Base-by-base conservation (phyloP, 805 yeast species). In the Metschnikowia kunwiensis region DNA sequence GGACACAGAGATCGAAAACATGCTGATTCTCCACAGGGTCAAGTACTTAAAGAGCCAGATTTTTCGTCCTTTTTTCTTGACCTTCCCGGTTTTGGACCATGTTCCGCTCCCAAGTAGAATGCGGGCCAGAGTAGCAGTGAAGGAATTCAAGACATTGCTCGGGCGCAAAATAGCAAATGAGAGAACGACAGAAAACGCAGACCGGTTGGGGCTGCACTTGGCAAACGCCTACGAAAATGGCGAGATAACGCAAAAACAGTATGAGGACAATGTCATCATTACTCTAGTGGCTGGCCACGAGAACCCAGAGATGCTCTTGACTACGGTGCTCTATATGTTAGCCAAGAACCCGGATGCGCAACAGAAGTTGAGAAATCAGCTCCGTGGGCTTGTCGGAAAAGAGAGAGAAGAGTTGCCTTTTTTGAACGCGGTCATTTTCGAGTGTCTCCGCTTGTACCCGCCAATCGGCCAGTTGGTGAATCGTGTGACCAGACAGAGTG, bases 281-380 rank as follows among this genome's bases (percentile, higher is more conserved):
- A 59, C 75, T 3, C 53, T 77, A 48, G 73, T 78, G 29, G 83
- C 83, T 0, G 83, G 82, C 0, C 83, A 78, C 52, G 83, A 78
- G 46, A 78, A 78, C 42, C 83, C 83, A 0, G 77, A 75, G 41
- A 49, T 78, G 16, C 53, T 77, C 8, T 46, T 77, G 42, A 64
- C 73, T 1, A 72, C 79, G 0, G 47, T 71, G 5, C 44, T 77
- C 1, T 77, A 68, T 38, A 43, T 73, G 10, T 46, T 77, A 18
- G 75, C 73, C 1, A 77, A 75, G 40, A 34, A 68, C 44, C 56
- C 55, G 1, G 32, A 44, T 1, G 37, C 62, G 6, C 78, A 74
- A 41, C 21, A 33, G 1, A 40, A 43, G 7, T 38, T 70, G 5
- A 49, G 74, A 26, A 10, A 36, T 3, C 24, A 26, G 4, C 34